Conservation (phyloP, 768 basidiomycete genomes). For the Suillus placidus region DNA sequence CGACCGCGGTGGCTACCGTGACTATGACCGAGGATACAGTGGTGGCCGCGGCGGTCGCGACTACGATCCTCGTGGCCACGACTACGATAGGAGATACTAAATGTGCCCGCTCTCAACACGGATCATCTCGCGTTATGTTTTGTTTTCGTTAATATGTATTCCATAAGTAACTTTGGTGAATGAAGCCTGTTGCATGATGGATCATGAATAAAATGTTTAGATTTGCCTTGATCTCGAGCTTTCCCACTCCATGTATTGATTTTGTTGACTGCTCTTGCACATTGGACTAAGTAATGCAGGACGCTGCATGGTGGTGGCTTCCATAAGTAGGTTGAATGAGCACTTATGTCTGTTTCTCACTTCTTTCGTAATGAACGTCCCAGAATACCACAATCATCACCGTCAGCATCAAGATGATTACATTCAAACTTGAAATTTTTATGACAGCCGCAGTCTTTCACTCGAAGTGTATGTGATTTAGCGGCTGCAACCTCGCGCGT, state of each 20-base stretch:
- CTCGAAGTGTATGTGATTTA: neutral
- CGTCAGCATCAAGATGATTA: neutral
- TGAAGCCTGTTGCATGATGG: slow-evolving; percentile 3
- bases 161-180: slow-evolving; percentile 9
- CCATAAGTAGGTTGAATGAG: no score
- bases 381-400: neutral
- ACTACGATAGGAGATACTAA: slow-evolving; percentile 38
- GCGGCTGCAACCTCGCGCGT: neutral
- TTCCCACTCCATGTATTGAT: neutral
- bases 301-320: neutral
- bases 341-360: neutral
- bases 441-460: neutral
- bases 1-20: slow-evolving; percentile 32
- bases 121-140: slow-evolving; percentile 4
- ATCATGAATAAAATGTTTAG: neutral
- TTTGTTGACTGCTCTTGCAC: neutral
- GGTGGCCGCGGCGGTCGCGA: slow-evolving; percentile 48
- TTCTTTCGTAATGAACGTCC: neutral
- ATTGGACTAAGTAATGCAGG: neutral
- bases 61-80: slow-evolving; percentile 31
- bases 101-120: slow-evolving; percentile 24
- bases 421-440: neutral
- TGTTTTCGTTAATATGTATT: slow-evolving; percentile 8
- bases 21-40: slow-evolving; percentile 42
- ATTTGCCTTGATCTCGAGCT: neutral